A percentile compares a stretch with the other conserved stretches of the same genome.
Evolutionary conservation across 116 monocot species (phyloP).

Genomic region (Cymodocea nodosa): DNA sequence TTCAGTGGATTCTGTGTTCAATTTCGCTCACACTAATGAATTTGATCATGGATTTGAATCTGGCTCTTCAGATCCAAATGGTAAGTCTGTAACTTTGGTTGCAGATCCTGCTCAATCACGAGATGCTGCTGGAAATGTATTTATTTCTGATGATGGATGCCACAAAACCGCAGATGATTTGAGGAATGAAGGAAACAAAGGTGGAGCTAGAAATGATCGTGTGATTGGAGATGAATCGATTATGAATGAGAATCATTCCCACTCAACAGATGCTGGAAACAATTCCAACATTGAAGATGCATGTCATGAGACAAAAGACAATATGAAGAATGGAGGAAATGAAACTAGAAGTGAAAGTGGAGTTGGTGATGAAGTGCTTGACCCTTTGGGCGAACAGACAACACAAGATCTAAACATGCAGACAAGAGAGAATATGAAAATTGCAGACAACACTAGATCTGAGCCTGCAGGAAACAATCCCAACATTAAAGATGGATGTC

Average conservation of each 20-base stretch:
- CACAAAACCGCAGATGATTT: not conserved
- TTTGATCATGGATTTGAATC: not conserved
- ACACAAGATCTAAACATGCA: no score
- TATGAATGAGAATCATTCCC: no score
- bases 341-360: not conserved
- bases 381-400: no score
- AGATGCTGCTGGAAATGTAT: not conserved
- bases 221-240: no score
- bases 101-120: not conserved
- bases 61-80: not conserved
- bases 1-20: not conserved
- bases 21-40: not conserved
- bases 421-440: no score
- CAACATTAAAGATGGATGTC: not conserved
- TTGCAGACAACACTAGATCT: no score
- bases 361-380: no score
- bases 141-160: not conserved
- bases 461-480: no score
- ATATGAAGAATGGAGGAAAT: constrained; percentile 4
- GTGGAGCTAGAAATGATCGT: no score
- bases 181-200: no score
- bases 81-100: not conserved
- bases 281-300: not conserved
- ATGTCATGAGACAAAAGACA: not conserved
- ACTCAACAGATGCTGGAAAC: not conserved